Conservation (phyloP, 345 rosid species). For the Dipteronia dyeriana region DNA sequence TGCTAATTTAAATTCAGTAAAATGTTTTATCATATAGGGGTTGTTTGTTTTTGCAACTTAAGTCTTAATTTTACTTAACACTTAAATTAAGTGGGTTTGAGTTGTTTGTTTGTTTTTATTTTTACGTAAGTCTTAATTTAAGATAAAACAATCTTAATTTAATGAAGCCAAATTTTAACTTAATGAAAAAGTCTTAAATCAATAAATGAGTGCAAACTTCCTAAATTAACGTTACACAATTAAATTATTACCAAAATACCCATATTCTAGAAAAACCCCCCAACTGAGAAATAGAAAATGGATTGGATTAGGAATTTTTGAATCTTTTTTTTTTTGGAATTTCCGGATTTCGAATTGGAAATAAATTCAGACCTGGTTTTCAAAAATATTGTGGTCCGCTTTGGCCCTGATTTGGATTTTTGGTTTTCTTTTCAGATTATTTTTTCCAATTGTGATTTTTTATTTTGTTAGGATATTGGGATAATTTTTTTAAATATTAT, state of each 20-base stretch:
- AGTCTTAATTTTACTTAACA: background rate
- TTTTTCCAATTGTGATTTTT: background rate
- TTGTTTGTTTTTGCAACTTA: slow-evolving; percentile 1
- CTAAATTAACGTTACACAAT: background rate
- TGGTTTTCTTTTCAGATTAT: background rate
- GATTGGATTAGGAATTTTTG: background rate
- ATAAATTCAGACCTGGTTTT: no score
- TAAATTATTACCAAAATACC: background rate
- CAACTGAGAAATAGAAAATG: background rate
- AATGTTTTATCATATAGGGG: background rate
- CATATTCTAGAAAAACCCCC: background rate
- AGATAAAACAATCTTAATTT: background rate
- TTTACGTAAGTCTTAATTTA: background rate
- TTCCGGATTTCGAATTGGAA: no score
- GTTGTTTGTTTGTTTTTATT: background rate
- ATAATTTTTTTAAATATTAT: no score
- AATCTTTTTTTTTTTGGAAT: background rate
- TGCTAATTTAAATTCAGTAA: background rate
- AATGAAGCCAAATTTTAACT: no score
- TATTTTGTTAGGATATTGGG: no score
- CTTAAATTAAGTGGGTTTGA: background rate
- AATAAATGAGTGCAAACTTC: background rate
- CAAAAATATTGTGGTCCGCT: background rate
- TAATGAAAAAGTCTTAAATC: background rate
- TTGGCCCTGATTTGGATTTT: background rate